Percentiles rank a stretch among this genome's conserved stretches.
Evolutionary conservation across 345 rosid genomes (phyloP).

Genomic region (Toxicodendron radicans): DNA sequence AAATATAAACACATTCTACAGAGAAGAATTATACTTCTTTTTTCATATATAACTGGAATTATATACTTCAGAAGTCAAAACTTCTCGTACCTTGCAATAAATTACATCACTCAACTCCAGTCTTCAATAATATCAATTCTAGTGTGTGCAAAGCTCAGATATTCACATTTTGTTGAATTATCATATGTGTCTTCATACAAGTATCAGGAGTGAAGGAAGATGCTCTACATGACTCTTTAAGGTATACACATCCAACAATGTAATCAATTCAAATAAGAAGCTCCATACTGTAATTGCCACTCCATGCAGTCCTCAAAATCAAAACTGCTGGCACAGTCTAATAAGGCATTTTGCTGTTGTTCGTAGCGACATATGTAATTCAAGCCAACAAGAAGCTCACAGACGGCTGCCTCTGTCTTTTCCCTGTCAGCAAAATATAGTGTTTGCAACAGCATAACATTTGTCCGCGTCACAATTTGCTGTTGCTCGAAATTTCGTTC

Average conservation of each 20-base stretch:
- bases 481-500: constrained; percentile 94
- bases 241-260: constrained; percentile 18
- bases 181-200: constrained; percentile 26
- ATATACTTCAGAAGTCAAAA: constrained; percentile 31
- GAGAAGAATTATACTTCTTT: constrained; percentile 6
- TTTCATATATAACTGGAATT: constrained; percentile 22
- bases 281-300: constrained; percentile 75
- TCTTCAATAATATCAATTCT: constrained; percentile 12
- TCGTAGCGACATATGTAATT: constrained; percentile 93
- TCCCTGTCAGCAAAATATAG: constrained; percentile 87
- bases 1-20: constrained; percentile 15
- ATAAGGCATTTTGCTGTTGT: constrained; percentile 79
- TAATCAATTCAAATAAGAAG: constrained; percentile 38
- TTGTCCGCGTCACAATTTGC: constrained; percentile 73
- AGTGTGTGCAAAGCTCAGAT: constrained; percentile 22
- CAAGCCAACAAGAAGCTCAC: constrained; percentile 87
- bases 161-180: constrained; percentile 28
- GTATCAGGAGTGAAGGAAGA: constrained; percentile 26
- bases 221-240: constrained; percentile 25
- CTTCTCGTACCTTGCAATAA: constrained; percentile 27
- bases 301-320: constrained; percentile 91
- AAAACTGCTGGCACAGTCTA: constrained; percentile 94
- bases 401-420: constrained; percentile 73
- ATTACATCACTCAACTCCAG: constrained; percentile 31
- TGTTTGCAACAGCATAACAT: constrained; percentile 84